These are phyloP conservation scores for Penicillium flavigenum DNA, from an alignment of 495 filamentous ascomycete genomes.

Conservation along the genomic window DNA sequence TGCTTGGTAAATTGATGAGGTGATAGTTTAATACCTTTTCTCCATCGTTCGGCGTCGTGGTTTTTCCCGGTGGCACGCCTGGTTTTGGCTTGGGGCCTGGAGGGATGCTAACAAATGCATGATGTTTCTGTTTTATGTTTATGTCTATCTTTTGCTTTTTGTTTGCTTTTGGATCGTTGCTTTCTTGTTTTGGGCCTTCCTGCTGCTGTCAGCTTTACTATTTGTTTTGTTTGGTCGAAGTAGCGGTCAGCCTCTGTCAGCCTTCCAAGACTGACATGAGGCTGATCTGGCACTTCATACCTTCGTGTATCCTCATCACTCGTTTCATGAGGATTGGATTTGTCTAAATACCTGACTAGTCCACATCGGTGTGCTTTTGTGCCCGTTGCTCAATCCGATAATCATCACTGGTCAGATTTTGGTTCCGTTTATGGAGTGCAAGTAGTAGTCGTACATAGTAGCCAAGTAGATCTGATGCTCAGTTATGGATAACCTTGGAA, in stretches of 20 bases:
- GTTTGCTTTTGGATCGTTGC: neutral
- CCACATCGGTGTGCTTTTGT: neutral
- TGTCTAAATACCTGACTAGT: neutral
- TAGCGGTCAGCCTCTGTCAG: neutral
- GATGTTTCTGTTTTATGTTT: neutral
- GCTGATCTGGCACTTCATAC: neutral
- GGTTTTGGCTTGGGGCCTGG: slow-evolving; percentile 9
- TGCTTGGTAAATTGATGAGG: slow-evolving; percentile 23
- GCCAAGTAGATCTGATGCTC: neutral
- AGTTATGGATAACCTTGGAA: neutral
- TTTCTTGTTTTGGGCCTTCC: neutral
- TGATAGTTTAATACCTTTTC: slow-evolving; percentile 13
- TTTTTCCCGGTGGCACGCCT: slow-evolving; percentile 16
- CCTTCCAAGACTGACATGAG: neutral
- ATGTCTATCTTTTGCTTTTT: neutral
- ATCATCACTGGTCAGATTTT: neutral
- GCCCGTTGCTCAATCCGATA: neutral
- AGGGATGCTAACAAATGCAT: slow-evolving; percentile 12
- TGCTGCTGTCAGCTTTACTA: neutral
- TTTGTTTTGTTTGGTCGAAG: neutral
- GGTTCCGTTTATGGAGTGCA: neutral
- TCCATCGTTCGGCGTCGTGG: slow-evolving; percentile 33
- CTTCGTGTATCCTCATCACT: neutral
- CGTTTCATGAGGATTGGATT: neutral
- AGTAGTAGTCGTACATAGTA: neutral